Evolutionary conservation across 1,284 basidiomycete genomes (phyloP).

Genomic region (Wallemia hederae): DNA sequence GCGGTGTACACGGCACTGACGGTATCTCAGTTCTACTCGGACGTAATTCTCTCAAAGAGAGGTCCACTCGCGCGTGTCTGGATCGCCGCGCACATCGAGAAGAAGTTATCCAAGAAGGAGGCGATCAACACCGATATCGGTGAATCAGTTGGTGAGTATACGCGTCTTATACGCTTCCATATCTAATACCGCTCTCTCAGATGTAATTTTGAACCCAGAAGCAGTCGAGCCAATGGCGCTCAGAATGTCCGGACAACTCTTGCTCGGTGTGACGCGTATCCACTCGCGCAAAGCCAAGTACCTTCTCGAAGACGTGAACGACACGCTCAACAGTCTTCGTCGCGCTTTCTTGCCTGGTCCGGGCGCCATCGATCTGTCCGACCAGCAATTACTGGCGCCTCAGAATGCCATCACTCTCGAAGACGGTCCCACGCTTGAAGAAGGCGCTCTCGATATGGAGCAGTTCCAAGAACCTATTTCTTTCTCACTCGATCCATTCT

Average conservation of each 20-base stretch:
- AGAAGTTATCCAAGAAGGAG: constrained; percentile 84
- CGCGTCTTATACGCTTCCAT: not conserved
- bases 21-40: constrained; percentile 45
- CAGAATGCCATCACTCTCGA: constrained; percentile 30
- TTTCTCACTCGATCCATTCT: not conserved
- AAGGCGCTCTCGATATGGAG: not conserved
- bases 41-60: constrained; percentile 67
- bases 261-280: constrained; percentile 85
- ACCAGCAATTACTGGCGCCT: constrained; percentile 63
- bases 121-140: constrained; percentile 80
- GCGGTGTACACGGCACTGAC: not conserved
- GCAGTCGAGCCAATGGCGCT: constrained; percentile 64
- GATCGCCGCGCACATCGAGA: constrained; percentile 95
- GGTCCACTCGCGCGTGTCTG: constrained; percentile 89
- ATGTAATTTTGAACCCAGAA: constrained; percentile 52
- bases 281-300: constrained; percentile 96
- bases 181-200: constrained; percentile 17
- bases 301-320: constrained; percentile 86
- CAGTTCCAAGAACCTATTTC: not conserved
- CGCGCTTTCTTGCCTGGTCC: constrained; percentile 24
- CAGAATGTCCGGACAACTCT: constrained; percentile 70
- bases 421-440: constrained; percentile 6
- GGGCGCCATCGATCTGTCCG: constrained; percentile 74
- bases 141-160: constrained; percentile 50
- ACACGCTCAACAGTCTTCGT: constrained; percentile 28